A percentile compares a stretch with the other conserved stretches of the same genome.
These are phyloP conservation scores for Cryptococcus hybrid DNA, from an alignment of 1,284 basidiomycete species.

Conservation along the genomic window DNA sequence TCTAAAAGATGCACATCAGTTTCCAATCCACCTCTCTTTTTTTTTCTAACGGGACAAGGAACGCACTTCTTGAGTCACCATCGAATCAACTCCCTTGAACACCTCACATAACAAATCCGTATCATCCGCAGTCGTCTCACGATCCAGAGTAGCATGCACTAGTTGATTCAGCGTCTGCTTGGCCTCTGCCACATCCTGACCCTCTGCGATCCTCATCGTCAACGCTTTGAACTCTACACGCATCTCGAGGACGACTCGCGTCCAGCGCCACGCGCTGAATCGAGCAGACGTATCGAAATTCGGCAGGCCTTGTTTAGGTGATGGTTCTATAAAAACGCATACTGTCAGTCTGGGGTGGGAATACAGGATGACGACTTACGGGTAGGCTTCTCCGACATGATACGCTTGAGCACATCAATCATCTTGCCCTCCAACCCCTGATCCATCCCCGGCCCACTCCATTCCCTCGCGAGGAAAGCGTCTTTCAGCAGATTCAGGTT, in stretches of 20 bases:
- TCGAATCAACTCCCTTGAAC: constrained; percentile 41
- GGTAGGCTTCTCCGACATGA: constrained; percentile 43
- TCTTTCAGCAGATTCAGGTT: constrained; percentile 46
- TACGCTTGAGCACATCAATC: constrained; percentile 45
- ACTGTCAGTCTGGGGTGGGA: neutral
- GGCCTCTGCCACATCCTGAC: constrained; percentile 30
- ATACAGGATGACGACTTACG: constrained; percentile 16
- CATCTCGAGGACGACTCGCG: constrained; percentile 46
- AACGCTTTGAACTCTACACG: constrained; percentile 47
- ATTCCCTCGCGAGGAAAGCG: constrained; percentile 43
- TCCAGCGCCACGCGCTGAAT: constrained; percentile 46
- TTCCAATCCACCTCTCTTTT: neutral
- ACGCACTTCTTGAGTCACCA: constrained; percentile 39
- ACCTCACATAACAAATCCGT: constrained; percentile 45
- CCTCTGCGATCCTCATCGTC: constrained; percentile 35
- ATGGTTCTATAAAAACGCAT: neutral
- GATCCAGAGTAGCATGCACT: constrained; percentile 33
- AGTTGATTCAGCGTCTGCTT: constrained; percentile 33
- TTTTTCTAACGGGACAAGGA: neutral
- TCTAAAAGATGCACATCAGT: constrained; percentile 14
- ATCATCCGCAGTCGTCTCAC: constrained; percentile 40
- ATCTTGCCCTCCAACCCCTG: constrained; percentile 39
- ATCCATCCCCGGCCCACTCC: constrained; percentile 35
- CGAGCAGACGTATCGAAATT: constrained; percentile 27
- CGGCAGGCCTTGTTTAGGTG: constrained; percentile 16